Evolutionary conservation across 805 yeast species (phyloP), one percentile per base, ranked within the genome.

Genomic region (Zygoascus bituminiphila): DNA sequence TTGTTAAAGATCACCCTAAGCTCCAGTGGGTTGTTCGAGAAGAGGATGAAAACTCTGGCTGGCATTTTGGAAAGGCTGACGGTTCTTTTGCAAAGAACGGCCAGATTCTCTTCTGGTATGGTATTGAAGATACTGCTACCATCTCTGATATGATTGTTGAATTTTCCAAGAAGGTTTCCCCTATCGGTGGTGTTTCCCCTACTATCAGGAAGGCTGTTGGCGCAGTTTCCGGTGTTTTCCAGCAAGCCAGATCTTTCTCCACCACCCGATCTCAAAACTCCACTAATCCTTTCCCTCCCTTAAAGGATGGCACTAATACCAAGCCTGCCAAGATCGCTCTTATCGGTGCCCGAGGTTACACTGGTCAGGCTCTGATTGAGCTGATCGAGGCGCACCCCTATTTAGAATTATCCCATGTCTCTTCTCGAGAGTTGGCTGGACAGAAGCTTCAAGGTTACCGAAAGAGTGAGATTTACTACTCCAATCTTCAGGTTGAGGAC

Each of bases 281-380:
- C 25, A 52, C 61, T 41, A 81, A 81, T 64, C 85, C 87, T 46
- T 81, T 81, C 64, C 87, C 89, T 12, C 95, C 95, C 10, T 62
- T 78, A 41, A 73, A 75, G 46, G 72, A 74, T 46, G 91, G 88
- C 35, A 63, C 76, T 33, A 84, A 81, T 71, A 73, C 74, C 36
- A 65, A 74, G 38, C 74, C 74, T 52, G 75, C 94, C 20, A 79
- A 79, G 56, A 88, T 93, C 43, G 98, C 96, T 1, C 76, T 93
- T 59, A 91, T 93, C 63, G 99, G 99, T 58, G 99, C 99, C 38
- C 83, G 99, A 70, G 99, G 99, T 25, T 88, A 77, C 70, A 91
- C 97, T 17, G 99, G 98, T 31, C 95, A 86, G 70, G 91, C 91
- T 60, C 76, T 93, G 65, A 88, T 93, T 54, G 77, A 83, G 33